phyloP scores from a whole-genome alignment of 495 filamentous ascomycete genomes.

The Bacidia gigantensis region DNA sequence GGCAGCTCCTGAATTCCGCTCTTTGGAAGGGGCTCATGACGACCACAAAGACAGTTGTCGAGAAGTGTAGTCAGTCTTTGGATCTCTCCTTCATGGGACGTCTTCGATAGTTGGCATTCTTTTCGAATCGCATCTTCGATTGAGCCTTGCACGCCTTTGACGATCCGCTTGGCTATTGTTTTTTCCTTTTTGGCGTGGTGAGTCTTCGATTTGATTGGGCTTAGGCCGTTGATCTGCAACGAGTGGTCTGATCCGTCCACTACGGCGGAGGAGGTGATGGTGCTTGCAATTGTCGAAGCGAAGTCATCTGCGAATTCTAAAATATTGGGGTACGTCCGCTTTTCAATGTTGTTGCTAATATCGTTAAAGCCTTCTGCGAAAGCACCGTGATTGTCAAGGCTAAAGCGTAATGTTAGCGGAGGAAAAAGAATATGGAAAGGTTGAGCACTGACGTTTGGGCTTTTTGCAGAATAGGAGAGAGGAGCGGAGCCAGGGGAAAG shows the following conservation, averaged over 20 bases:
- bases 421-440: background rate
- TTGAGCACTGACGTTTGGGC: slow-evolving; percentile 48
- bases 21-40: slow-evolving; percentile 24
- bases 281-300: slow-evolving; percentile 50
- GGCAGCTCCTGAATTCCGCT: background rate
- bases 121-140: slow-evolving; percentile 64
- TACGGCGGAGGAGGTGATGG: slow-evolving; percentile 44
- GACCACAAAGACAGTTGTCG: slow-evolving; percentile 41
- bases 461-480: slow-evolving; percentile 70
- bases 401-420: slow-evolving; percentile 31
- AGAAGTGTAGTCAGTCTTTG: slow-evolving; percentile 62
- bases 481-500: slow-evolving; percentile 68
- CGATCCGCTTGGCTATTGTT: slow-evolving; percentile 66
- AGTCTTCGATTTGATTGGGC: slow-evolving; percentile 35
- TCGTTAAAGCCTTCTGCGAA: slow-evolving; percentile 52
- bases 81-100: slow-evolving; percentile 52
- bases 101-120: slow-evolving; percentile 63
- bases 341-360: slow-evolving; percentile 51
- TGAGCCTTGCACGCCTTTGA: slow-evolving; percentile 62
- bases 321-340: slow-evolving; percentile 62
- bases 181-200: slow-evolving; percentile 51
- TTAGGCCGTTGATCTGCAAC: slow-evolving; percentile 38
- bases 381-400: slow-evolving; percentile 56
- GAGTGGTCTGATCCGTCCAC: slow-evolving; percentile 40
- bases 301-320: slow-evolving; percentile 62